Base-by-base conservation (phyloP, 2,329 filamentous ascomycete genomes). In the Huntiella decipiens region DNA sequence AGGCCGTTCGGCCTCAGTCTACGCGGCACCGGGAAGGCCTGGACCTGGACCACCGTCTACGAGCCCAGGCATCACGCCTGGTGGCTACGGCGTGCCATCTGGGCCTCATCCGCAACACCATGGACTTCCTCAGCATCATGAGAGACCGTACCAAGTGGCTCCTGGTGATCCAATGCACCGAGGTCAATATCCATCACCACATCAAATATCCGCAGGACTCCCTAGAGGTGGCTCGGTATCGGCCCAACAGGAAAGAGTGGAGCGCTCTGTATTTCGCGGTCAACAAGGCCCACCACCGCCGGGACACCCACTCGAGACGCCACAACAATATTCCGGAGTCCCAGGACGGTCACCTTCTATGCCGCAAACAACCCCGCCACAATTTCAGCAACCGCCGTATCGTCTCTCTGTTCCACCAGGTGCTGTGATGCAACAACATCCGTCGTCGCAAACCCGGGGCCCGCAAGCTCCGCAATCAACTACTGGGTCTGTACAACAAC, bases 341-440 rank as follows among this genome's bases (percentile, higher is more conserved):
- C 22, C 22, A 28, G 22, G 22, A 13, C 39, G 28, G 36, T 35
- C 35, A n/a, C 39, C 15, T 8, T 15, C 22, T n/a, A 12, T 13
- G 8, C 36, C n/a, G 11, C 32, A 45, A 45, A 41, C 32, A 17
- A 57, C 57, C 39, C 55, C 55, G 31, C 56, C 57, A 35, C 53
- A 58, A 28, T 51, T 55, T n/a, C 46, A 51, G 47, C 49, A 41
- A 19, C 42, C 48, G 13, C 16, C 22, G 15, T 36, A 36, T 36
- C 34, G 15, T 6, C 22, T 28, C 22, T 28, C 22, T 7, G 22
- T 16, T 13, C 17, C 51, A 52, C 34, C 50, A 50, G 6, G 19
- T 45, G 31, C 51, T 53, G 16, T 49, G 51, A 12, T 50, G n/a
- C 55, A 52, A 28, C 46, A 48, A 10, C 53, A 52, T 38, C n/a